Base-by-base conservation (phyloP, 768 basidiomycete genomes). In the Trametopsis cervina region DNA sequence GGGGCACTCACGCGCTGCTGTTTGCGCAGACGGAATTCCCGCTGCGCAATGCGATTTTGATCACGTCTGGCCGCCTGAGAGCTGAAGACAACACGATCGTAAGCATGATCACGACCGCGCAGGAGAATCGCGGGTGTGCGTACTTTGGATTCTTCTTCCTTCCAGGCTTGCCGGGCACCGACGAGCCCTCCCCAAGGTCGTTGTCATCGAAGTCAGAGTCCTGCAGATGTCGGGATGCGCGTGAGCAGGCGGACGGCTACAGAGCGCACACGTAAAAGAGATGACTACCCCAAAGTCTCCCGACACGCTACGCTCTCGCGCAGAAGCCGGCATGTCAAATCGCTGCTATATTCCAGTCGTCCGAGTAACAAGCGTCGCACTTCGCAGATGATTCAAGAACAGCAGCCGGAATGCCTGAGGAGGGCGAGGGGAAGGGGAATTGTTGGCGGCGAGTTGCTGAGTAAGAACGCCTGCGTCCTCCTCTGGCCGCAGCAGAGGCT, bases 81-180 rank as follows among this genome's bases (percentile, higher is more conserved):
- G 69, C 89, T 92, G 52, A 17, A 41, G 45, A 39, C 27, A 54
- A 12, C 40, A 39, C 36, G 43, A 53, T 51, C 60, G 61, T 60
- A 60, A 63, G 60, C 59, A 62, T 53, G 55, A 57, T 54, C 58
- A 61, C 54, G 57, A 54, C 50, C 38, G 55, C 46, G 49, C 41
- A 48, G 37, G 33, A 40, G 18, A 18, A 23, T 43, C 26, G 10
- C 20, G n/a, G n/a, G n/a, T n/a, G 56, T 50, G 66, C 77, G 51
- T 56, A 87, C 89, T 90, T 90, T 56, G 89, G 88, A 59, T 91
- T 91, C 73, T 89, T 90, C 80, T 90, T 90, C 52, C 88, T 73
- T 13, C 88, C 88, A 26, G 88, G 84, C 61, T 82, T 85, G 21
- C 66, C 64, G 4, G 61, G 51, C 36, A 49, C 50, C 52, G 44